Conservation (phyloP, 305 asterid genomes). For the Fraxinus baroniana region DNA sequence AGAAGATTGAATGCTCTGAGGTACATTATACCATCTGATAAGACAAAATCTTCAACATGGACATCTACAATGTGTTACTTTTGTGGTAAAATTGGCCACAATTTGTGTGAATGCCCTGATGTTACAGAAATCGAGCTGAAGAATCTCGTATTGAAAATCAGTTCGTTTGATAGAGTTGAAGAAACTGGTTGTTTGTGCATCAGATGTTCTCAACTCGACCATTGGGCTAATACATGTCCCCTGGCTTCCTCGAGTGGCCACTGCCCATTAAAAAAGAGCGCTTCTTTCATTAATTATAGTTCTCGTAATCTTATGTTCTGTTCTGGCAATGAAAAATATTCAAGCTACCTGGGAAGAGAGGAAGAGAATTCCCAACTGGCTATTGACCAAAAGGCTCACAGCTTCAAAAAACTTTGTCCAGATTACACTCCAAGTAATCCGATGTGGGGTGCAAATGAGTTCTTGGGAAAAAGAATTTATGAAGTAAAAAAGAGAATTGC, state of each 20-base stretch:
- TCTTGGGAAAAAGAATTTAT: constrained; percentile 26
- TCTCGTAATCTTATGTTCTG: constrained; percentile 15
- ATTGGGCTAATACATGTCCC: constrained; percentile 74
- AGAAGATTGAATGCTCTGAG: constrained; percentile 65
- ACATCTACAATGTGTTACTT: constrained; percentile 37
- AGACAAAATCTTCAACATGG: constrained; percentile 26
- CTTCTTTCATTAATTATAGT: constrained; percentile 1
- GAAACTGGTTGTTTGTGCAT: constrained; percentile 48
- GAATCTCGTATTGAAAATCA: constrained; percentile 36
- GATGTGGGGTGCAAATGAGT: constrained; percentile 16
- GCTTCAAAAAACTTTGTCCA: neutral
- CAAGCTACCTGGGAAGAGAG: constrained; percentile 17
- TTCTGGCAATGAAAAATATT: constrained; percentile 12
- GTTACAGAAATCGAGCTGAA: constrained; percentile 46
- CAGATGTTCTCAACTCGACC: constrained; percentile 62
- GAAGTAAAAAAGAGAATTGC: constrained; percentile 26
- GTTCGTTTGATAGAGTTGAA: constrained; percentile 36
- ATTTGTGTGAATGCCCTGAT: constrained; percentile 42
- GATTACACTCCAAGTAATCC: constrained; percentile 12
- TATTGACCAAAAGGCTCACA: neutral
- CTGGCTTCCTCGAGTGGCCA: constrained; percentile 28
- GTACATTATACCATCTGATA: constrained; percentile 35
- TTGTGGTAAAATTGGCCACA: constrained; percentile 63
- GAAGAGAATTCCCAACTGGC: constrained; percentile 13
- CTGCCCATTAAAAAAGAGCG: constrained; percentile 14